Percentiles rank a stretch among this genome's conserved stretches.
Conservation (phyloP, 177 flowering plant species). For the Vitis hybrid region DNA sequence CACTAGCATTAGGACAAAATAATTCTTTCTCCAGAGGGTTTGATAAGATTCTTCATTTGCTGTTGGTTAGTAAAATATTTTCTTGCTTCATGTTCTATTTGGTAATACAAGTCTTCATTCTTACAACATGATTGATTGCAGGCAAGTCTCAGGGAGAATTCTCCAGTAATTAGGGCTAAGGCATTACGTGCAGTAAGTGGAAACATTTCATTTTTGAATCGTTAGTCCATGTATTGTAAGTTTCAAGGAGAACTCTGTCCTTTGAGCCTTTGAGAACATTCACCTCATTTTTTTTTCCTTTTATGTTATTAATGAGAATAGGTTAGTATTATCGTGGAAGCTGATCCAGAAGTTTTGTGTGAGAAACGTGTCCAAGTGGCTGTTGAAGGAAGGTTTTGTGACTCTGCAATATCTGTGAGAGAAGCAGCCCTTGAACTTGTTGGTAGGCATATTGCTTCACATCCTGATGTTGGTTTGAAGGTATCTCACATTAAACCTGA, state of each 20-base stretch:
- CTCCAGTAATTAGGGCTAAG: slow-evolving; percentile 88
- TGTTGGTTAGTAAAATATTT: slow-evolving; percentile 60
- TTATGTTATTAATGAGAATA: slow-evolving; percentile 27
- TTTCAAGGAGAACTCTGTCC: background rate
- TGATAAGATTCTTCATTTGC: slow-evolving; percentile 87
- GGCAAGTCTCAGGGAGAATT: slow-evolving; percentile 90
- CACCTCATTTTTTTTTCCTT: background rate
- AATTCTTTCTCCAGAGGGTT: slow-evolving; percentile 93
- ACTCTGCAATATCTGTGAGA: slow-evolving; percentile 92
- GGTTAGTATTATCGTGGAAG: slow-evolving; percentile 97
- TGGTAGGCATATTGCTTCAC: slow-evolving; percentile 97
- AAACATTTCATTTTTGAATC: background rate
- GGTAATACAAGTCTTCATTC: slow-evolving; percentile 4
- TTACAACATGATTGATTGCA: slow-evolving; percentile 29
- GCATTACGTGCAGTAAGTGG: slow-evolving; percentile 87
- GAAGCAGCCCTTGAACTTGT: slow-evolving; percentile 99
- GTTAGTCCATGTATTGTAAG: background rate
- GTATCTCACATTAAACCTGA: slow-evolving; percentile 32
- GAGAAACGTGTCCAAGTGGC: slow-evolving; percentile 87
- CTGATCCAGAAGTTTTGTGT: slow-evolving; percentile 93
- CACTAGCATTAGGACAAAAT: slow-evolving; percentile 77
- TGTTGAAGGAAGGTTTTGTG: slow-evolving; percentile 98
- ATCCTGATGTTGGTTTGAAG: slow-evolving; percentile 97
- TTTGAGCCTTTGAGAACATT: background rate
- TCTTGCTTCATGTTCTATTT: slow-evolving; percentile 4